These are phyloP conservation scores for Calocera cornea DNA, from an alignment of 768 basidiomycete species.

Conservation along the genomic window DNA sequence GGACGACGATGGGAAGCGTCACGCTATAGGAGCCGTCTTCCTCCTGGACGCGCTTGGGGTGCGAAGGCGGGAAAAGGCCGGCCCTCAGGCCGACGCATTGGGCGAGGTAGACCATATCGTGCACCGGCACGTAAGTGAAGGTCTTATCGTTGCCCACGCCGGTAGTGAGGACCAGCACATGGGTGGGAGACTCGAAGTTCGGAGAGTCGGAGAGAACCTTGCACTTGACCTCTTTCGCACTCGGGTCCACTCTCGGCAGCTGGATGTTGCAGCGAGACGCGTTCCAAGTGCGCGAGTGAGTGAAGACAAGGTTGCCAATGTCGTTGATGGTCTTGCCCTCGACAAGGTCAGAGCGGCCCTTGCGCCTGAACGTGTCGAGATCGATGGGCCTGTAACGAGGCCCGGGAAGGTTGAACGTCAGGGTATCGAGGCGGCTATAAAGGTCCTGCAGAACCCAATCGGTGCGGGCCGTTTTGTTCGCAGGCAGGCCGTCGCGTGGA, in stretches of 20 bases:
- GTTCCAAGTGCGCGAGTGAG: background rate
- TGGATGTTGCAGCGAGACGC: background rate
- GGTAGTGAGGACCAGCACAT: background rate
- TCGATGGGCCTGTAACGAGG: background rate
- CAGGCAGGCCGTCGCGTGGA: background rate
- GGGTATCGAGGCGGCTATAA: background rate
- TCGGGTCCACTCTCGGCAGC: background rate
- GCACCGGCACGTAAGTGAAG: background rate
- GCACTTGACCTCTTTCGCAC: background rate
- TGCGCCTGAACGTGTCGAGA: background rate
- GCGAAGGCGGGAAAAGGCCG: background rate
- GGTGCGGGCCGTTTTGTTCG: background rate
- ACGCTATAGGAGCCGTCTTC: background rate
- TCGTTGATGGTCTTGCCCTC: background rate
- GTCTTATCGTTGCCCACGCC: background rate
- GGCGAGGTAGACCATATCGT: background rate
- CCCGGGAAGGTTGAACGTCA: background rate
- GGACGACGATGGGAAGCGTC: background rate
- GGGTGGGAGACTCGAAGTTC: background rate
- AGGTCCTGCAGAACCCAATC: background rate
- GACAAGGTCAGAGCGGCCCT: background rate
- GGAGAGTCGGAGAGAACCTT: background rate
- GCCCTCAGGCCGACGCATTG: background rate
- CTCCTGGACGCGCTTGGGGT: background rate
- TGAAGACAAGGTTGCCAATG: background rate